Percentiles rank a stretch among this genome's conserved stretches.
Evolutionary conservation across 1,284 basidiomycete species (phyloP).

Genomic region (Jaminaea rosea): DNA sequence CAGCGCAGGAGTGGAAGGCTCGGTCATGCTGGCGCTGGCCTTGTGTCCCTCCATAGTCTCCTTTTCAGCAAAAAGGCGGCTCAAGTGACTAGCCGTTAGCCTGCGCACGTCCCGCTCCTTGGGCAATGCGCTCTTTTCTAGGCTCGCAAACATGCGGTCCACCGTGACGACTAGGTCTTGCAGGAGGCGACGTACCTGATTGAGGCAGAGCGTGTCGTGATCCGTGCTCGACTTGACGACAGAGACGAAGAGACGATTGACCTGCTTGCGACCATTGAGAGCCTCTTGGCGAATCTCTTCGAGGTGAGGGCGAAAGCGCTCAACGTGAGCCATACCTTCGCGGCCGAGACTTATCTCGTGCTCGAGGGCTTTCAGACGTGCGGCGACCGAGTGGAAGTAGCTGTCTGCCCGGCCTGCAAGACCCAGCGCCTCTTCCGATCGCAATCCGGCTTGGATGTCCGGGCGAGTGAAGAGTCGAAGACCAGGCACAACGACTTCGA

Average conservation of each 20-base stretch:
- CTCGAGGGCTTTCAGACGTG: conserved; percentile 52
- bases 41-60: conserved; percentile 47
- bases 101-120: conserved; percentile 47
- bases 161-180: conserved; percentile 95
- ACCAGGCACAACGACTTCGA: conserved; percentile 79
- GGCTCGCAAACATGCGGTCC: conserved; percentile 57
- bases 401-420: conserved; percentile 63
- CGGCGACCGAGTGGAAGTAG: conserved; percentile 55
- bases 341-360: background rate
- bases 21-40: conserved; percentile 5
- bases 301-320: background rate
- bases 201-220: conserved; percentile 78
- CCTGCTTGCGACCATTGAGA: conserved; percentile 51
- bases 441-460: conserved; percentile 75
- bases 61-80: conserved; percentile 53
- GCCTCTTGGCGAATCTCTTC: background rate
- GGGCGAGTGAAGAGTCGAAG: conserved; percentile 72
- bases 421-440: conserved; percentile 76
- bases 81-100: conserved; percentile 48
- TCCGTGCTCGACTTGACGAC: conserved; percentile 48
- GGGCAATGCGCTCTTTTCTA: conserved; percentile 48
- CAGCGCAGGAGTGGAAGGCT: conserved; percentile 15
- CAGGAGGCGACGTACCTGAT: conserved; percentile 72
- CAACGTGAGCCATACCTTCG: background rate
- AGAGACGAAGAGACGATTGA: conserved; percentile 65